Conservation (phyloP, 768 basidiomycete genomes). For the Naganishia vaughanmartiniae region DNA sequence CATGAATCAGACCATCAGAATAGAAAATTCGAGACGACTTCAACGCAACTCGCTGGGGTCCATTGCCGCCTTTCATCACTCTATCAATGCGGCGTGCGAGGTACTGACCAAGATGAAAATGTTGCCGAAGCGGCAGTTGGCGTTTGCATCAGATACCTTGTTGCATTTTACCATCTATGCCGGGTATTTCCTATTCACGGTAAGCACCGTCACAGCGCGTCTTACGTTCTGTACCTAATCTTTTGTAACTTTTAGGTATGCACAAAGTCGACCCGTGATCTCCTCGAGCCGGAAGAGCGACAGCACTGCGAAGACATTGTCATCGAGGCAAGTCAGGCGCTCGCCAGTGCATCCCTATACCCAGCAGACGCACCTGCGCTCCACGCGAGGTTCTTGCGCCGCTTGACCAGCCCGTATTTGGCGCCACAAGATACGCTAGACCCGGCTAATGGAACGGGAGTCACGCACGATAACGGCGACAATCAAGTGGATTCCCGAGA, state of each 20-base stretch:
- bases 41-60: constrained; percentile 32
- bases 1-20: constrained; percentile 36
- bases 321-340: constrained; percentile 34
- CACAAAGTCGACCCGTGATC: constrained; percentile 17
- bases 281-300: constrained; percentile 34
- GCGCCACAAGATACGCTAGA: neutral
- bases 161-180: constrained; percentile 41
- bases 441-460: neutral
- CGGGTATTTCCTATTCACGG: constrained; percentile 37
- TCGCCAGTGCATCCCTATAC: constrained; percentile 34
- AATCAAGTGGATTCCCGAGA: neutral
- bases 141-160: constrained; percentile 38
- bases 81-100: constrained; percentile 34
- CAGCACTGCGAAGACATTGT: constrained; percentile 37
- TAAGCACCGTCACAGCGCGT: neutral
- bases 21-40: constrained; percentile 31
- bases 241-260: constrained; percentile 28
- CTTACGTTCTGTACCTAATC: constrained; percentile 15
- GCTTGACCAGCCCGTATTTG: constrained; percentile 16
- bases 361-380: constrained; percentile 36
- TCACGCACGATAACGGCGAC: neutral
- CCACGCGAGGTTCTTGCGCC: constrained; percentile 36
- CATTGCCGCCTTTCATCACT: constrained; percentile 38
- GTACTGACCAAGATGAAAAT: constrained; percentile 33
- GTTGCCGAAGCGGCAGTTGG: constrained; percentile 28